phyloP scores from a whole-genome alignment of 2,329 filamentous ascomycete species.

The Trichoderma sp. region DNA sequence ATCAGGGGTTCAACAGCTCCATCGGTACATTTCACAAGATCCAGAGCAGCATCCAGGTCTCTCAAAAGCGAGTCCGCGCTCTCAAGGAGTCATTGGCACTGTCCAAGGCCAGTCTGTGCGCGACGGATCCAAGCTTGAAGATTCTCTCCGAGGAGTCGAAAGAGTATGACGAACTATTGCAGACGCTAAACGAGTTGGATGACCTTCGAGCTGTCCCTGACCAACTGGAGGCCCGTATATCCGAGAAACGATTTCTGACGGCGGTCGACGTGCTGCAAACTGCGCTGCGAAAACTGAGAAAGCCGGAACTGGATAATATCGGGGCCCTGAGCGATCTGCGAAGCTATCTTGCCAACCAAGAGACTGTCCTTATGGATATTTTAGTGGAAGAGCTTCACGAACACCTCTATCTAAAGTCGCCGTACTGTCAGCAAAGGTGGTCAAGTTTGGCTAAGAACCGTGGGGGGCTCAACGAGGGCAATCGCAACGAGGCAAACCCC shows the following conservation, averaged over 20 bases:
- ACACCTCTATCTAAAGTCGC: slow-evolving; percentile 95
- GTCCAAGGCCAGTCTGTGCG: slow-evolving; percentile 77
- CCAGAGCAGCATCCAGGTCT: slow-evolving; percentile 84
- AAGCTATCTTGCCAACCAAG: slow-evolving; percentile 87
- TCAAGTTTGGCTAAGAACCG: slow-evolving; percentile 73
- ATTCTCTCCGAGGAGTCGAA: slow-evolving; percentile 84
- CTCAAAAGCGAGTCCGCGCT: slow-evolving; percentile 77
- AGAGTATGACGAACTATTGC: slow-evolving; percentile 84
- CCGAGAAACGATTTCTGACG: slow-evolving; percentile 89
- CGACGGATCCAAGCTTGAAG: slow-evolving; percentile 85
- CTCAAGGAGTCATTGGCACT: slow-evolving; percentile 79
- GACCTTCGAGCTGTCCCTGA: slow-evolving; percentile 86
- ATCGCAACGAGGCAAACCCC: slow-evolving; percentile 43
- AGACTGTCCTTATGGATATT: slow-evolving; percentile 87
- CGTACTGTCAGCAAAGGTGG: slow-evolving; percentile 96
- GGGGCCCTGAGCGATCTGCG: slow-evolving; percentile 83
- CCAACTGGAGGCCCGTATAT: slow-evolving; percentile 88
- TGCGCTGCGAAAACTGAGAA: slow-evolving; percentile 76
- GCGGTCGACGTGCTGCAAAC: slow-evolving; percentile 91
- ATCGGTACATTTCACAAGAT: slow-evolving; percentile 99
- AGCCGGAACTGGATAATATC: slow-evolving; percentile 86
- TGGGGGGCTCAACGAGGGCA: slow-evolving; percentile 46
- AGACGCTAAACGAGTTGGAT: slow-evolving; percentile 78
- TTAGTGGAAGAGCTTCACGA: slow-evolving; percentile 96
- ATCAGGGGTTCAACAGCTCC: slow-evolving; percentile 98